These are phyloP conservation scores for Kuraishia floccosa DNA, from an alignment of 805 yeast species.

Conservation along the genomic window DNA sequence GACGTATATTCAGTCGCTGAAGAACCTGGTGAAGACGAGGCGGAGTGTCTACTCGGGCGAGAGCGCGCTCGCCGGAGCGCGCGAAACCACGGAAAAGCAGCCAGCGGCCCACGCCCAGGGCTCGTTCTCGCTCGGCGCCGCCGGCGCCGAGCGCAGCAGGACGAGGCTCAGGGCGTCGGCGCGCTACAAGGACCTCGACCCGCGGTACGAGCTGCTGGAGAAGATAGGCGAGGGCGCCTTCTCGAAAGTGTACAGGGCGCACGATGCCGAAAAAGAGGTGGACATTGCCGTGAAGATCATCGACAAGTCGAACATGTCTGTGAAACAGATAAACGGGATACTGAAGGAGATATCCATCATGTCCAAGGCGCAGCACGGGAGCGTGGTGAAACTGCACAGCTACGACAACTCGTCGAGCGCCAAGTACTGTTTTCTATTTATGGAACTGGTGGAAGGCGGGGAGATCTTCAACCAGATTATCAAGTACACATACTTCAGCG, in stretches of 20 bases:
- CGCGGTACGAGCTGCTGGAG: conserved; percentile 14
- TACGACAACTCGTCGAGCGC: conserved; percentile 35
- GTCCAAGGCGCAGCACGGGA: conserved; percentile 51
- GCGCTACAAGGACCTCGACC: conserved; percentile 15
- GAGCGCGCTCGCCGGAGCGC: too few species aligned
- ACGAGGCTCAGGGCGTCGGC: too few species aligned
- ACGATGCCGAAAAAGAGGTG: conserved; percentile 27
- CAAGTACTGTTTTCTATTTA: conserved; percentile 45
- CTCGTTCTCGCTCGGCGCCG: too few species aligned
- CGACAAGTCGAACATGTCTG: conserved; percentile 42
- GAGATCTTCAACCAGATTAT: conserved; percentile 76
- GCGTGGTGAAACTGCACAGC: conserved; percentile 44
- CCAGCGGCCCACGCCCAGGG: too few species aligned
- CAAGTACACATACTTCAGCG: conserved; percentile 65
- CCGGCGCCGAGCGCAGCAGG: too few species aligned
- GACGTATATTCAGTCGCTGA: too few species aligned
- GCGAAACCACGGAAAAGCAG: too few species aligned
- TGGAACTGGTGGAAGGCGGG: conserved; percentile 69
- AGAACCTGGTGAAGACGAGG: too few species aligned
- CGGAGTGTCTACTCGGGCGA: too few species aligned
- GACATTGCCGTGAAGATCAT: conserved; percentile 70
- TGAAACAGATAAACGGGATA: conserved; percentile 42
- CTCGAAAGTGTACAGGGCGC: conserved; percentile 71
- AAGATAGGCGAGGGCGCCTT: conserved; percentile 83
- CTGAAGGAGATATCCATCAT: conserved; percentile 65